Evolutionary conservation across 495 filamentous ascomycete species (phyloP), one percentile per base, ranked within the genome.

Genomic region (Physcia stellaris): DNA sequence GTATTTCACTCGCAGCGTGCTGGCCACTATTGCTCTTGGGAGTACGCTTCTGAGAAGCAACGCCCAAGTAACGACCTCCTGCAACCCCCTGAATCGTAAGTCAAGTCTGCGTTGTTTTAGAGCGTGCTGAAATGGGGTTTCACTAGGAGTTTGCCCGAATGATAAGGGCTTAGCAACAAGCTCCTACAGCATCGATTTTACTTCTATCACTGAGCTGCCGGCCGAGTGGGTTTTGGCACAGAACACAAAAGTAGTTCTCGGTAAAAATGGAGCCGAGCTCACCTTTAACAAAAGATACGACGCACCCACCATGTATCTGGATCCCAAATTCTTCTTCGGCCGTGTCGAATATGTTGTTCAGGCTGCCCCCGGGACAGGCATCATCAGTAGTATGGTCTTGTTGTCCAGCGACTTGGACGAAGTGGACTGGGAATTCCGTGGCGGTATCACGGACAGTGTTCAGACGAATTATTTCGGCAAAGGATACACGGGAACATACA

Each of bases 381-480:
- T 94, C 42, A 75, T 92, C 53, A 71, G 80, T 62, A 83, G 75
- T 11, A 67, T 88, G 37, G 83, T 95, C 5, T 59, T 96, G 34
- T 75, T 88, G 52, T 94, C 87, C 3, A 86, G 93, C 58, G 73
- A 75, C 46, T 69, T 94, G n/a, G 90, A 98, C 57, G 90, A 98
- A 63, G 80, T 98, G 51, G 90, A 95, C 60, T 87, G 86, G 74
- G 76, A 86, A 58, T 76, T 80, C 48, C 61, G 79, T 30, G 80
- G 83, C 37, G 68, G 69, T n/a, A 67, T 78, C 49, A 57, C 62
- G 29, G 65, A 51, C 39, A 58, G 79, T 41, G 77, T 92, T 13
- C 79, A 95, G 63, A 84, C 77, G 50, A 95, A 96, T 61, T 98
- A 90, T 62, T 98, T 94, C 53, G 83, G 85, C 55, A 93, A 94